Evolutionary conservation across 768 basidiomycete species (phyloP), one percentile per base, ranked within the genome.

Genomic region (Mrakia frigida): DNA sequence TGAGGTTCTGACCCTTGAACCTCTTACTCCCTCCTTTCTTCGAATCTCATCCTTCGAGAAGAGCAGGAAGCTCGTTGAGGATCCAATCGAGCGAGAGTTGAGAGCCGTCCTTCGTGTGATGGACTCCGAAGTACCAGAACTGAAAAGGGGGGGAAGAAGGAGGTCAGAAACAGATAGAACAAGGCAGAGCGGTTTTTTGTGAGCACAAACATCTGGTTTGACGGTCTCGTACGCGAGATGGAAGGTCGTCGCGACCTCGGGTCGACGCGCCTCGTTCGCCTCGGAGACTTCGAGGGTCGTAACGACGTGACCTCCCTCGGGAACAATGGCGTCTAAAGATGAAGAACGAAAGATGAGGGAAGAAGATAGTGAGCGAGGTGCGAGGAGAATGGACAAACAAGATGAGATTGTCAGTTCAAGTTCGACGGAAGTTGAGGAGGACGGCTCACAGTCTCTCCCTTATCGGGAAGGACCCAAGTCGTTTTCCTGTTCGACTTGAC

Each of bases 381-480:
- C n/a, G n/a, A n/a, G n/a, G n/a, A n/a, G n/a, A n/a, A n/a, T n/a
- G n/a, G n/a, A n/a, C n/a, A n/a, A n/a, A n/a, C n/a, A n/a, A n/a
- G n/a, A n/a, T n/a, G n/a, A n/a, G n/a, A n/a, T n/a, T n/a, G n/a
- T n/a, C n/a, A n/a, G n/a, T n/a, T n/a, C n/a, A n/a, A 59, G 7
- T 6, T 6, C 11, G 18, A 23, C n/a, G n/a, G n/a, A n/a, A n/a
- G n/a, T n/a, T n/a, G 28, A 28, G 28, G 56, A n/a, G n/a, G n/a
- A n/a, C n/a, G n/a, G n/a, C n/a, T n/a, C n/a, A n/a, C n/a, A n/a
- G n/a, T n/a, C n/a, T n/a, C n/a, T n/a, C n/a, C n/a, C n/a, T n/a
- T n/a, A n/a, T 77, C 68, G 16, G 79, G 77, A 0, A 80, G 74
- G 35, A 69, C 74, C 79, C 78, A 80, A 3, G 78, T 72, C 21